Evolutionary conservation across 164 flowering plant genomes (phyloP).

Genomic region (Kingdonia uniflora): DNA sequence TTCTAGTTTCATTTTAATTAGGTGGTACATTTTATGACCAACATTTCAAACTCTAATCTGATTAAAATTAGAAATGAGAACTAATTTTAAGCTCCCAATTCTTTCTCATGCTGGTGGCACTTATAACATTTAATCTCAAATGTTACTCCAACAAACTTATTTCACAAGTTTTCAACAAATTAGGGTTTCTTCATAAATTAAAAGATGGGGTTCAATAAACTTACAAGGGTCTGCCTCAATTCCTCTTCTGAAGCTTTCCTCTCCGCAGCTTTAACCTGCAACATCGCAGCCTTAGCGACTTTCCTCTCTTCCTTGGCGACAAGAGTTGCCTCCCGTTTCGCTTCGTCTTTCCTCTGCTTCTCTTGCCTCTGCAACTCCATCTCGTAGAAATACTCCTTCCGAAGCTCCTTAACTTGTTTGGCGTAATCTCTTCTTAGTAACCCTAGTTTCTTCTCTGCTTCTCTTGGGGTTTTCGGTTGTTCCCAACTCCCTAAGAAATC

Average conservation of each 20-base stretch:
- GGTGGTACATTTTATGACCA: no score
- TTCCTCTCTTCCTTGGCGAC: constrained; percentile 51
- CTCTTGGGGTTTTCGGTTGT: constrained; percentile 43
- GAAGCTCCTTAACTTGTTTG: constrained; percentile 45
- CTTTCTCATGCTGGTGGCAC: no score
- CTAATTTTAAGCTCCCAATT: no score
- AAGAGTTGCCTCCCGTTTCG: constrained; percentile 40
- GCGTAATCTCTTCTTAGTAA: constrained; percentile 51
- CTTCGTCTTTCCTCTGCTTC: constrained; percentile 51
- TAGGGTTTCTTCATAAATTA: neutral
- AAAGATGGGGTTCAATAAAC: neutral
- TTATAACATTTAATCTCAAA: no score
- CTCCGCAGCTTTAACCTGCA: constrained; percentile 40
- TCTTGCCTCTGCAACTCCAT: constrained; percentile 57
- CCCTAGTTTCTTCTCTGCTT: constrained; percentile 47
- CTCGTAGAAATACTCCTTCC: constrained; percentile 57
- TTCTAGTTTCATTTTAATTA: no score
- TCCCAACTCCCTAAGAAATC: constrained; percentile 61
- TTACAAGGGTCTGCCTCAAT: constrained; percentile 55
- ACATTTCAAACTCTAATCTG: no score
- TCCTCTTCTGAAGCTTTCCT: constrained; percentile 48
- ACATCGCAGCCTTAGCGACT: constrained; percentile 43
- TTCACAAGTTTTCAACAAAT: no score
- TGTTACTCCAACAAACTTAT: no score
- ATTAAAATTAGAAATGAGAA: no score